phyloP scores from a whole-genome alignment of 768 basidiomycete species.

The Russula sp. region DNA sequence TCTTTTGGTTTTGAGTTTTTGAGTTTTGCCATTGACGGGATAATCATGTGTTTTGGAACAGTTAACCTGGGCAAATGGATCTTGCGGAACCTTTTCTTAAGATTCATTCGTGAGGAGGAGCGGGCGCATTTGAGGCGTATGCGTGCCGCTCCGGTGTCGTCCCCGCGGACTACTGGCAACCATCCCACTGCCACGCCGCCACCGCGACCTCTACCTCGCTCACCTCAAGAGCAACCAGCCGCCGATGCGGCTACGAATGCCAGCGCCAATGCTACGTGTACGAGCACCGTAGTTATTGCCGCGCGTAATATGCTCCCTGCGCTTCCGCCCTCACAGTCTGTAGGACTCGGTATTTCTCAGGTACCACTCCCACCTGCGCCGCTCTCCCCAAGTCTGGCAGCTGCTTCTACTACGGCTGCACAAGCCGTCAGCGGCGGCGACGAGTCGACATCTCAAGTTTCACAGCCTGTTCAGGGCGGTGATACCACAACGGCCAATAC shows the following conservation, averaged over 20 bases:
- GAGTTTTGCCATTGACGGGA: background rate
- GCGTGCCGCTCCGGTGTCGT: background rate
- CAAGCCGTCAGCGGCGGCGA: background rate
- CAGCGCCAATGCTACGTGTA: conserved; percentile 26
- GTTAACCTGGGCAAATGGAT: conserved; percentile 95
- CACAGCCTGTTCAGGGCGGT: background rate
- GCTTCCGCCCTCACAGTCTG: conserved; percentile 53
- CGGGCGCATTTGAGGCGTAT: conserved; percentile 36
- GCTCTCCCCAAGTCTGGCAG: conserved; percentile 28
- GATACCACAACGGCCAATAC: background rate
- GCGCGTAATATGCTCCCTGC: conserved; percentile 62
- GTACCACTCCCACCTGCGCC: conserved; percentile 23
- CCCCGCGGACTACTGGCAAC: background rate
- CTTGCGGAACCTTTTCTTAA: conserved; percentile 76
- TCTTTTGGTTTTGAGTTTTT: background rate
- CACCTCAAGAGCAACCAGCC: background rate
- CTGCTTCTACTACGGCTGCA: background rate
- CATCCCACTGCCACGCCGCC: background rate
- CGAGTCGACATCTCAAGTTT: conserved; percentile 12
- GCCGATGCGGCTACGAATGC: conserved; percentile 11
- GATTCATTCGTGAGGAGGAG: conserved; percentile 71
- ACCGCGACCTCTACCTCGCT: conserved; percentile 19
- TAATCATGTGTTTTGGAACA: conserved; percentile 36
- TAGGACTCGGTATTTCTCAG: conserved; percentile 14
- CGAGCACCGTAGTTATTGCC: conserved; percentile 48